A percentile compares a stretch with the other conserved stretches of the same genome.
Conservation (phyloP, 768 basidiomycete genomes). For the Lentinula sp. region DNA sequence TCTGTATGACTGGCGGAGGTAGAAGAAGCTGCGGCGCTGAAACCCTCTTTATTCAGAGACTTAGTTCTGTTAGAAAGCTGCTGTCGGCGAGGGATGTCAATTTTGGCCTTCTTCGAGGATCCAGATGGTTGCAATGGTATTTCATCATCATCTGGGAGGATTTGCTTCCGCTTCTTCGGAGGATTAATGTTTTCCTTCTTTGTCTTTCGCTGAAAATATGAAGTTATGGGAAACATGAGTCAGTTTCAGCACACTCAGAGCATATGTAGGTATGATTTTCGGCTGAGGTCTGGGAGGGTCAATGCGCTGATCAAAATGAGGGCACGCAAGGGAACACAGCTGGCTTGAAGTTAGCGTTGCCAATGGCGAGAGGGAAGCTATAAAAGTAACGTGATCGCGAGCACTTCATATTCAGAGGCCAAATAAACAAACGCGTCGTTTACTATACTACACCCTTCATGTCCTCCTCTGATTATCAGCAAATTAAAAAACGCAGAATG, state of each 20-base stretch:
- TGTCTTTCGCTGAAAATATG: slow-evolving; percentile 11
- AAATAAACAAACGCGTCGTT: slow-evolving; percentile 7
- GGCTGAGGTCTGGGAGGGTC: neutral
- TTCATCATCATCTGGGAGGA: neutral
- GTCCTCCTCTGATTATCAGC: slow-evolving; percentile 22
- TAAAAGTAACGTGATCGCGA: neutral
- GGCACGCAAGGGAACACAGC: too few species aligned
- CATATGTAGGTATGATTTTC: neutral
- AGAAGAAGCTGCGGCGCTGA: neutral
- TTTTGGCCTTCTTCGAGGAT: neutral
- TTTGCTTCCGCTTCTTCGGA: neutral
- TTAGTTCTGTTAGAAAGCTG: neutral
- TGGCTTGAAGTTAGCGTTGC: too few species aligned
- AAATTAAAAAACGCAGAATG: slow-evolving; percentile 58
- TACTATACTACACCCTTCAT: slow-evolving; percentile 15
- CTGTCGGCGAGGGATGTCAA: neutral
- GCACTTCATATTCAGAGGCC: slow-evolving; percentile 5
- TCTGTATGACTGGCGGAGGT: neutral
- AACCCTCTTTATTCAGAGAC: slow-evolving; percentile 1
- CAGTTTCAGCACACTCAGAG: neutral
- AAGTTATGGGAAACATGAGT: slow-evolving; percentile 9
- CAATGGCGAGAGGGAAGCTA: too few species aligned
- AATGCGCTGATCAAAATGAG: neutral
- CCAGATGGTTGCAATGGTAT: neutral
- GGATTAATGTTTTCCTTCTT: slow-evolving; percentile 1